Evolutionary conservation across 2,329 filamentous ascomycete genomes (phyloP).

Genomic region (Amauroascus verrucosus): DNA sequence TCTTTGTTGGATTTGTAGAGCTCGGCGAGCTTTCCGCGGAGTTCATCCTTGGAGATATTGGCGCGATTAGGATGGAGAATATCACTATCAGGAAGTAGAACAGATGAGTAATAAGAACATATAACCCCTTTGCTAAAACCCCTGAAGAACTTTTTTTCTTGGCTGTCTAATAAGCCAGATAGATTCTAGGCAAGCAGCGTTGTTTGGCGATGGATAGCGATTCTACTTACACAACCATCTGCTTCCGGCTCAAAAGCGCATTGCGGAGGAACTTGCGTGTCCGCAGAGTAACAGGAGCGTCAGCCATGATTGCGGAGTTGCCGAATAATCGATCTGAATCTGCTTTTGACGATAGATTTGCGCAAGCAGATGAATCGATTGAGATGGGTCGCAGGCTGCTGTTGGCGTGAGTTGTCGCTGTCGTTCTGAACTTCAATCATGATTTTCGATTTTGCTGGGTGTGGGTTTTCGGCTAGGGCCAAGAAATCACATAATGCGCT

Average conservation of each 20-base stretch:
- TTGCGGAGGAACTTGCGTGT: conserved; percentile 99
- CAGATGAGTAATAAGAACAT: conserved; percentile 2
- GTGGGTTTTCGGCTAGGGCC: conserved; percentile 36
- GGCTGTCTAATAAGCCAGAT: background rate
- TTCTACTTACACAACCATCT: conserved; percentile 96
- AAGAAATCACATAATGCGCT: conserved; percentile 19
- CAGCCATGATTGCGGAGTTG: conserved; percentile 67
- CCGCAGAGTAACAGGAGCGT: conserved; percentile 69
- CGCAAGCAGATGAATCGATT: conserved; percentile 17
- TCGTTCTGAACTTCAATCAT: conserved; percentile 21
- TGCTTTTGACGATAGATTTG: conserved; percentile 22
- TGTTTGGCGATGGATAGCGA: background rate
- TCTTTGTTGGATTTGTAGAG: conserved; percentile 99
- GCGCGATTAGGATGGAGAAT: conserved; percentile 97
- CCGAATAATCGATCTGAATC: conserved; percentile 19
- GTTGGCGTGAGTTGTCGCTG: conserved; percentile 26
- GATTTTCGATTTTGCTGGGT: conserved; percentile 34
- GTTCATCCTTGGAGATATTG: conserved; percentile 99
- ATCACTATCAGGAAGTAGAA: conserved; percentile 54
- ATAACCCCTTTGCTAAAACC: conserved; percentile 8
- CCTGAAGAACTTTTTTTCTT: conserved; percentile 2
- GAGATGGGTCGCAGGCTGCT: conserved; percentile 18
- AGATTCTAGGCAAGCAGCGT: background rate
- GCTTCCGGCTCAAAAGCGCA: conserved; percentile 95
- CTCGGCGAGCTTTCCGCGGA: conserved; percentile 84